These are phyloP conservation scores for Chytriomyces hyalinus DNA, from an alignment of 192 early-diverging fungal genomes.

Conservation along the genomic window DNA sequence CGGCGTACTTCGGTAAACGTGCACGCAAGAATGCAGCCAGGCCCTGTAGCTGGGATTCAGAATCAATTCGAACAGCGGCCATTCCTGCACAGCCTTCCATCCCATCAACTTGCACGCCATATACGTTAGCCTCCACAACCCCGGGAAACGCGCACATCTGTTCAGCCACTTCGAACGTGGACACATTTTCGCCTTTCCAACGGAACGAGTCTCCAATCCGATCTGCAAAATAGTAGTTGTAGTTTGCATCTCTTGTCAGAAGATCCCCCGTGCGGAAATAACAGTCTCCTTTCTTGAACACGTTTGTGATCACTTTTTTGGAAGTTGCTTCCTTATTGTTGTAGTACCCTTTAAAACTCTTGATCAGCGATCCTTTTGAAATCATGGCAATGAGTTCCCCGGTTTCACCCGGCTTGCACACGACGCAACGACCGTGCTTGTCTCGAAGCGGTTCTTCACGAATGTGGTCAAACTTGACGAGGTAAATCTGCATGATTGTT, in stretches of 20 bases:
- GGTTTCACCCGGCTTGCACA: conserved; percentile 50
- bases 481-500: conserved; percentile 8
- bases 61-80: conserved; percentile 60
- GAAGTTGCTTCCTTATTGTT: conserved; percentile 36
- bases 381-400: conserved; percentile 64
- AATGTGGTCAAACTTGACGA: conserved; percentile 64
- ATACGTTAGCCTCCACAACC: conserved; percentile 65
- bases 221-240: conserved; percentile 69
- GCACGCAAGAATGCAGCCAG: conserved; percentile 42
- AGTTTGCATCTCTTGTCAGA: conserved; percentile 53
- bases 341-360: conserved; percentile 46
- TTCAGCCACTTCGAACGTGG: conserved; percentile 66
- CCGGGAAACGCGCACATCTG: conserved; percentile 55
- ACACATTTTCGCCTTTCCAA: conserved; percentile 62
- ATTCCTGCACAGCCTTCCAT: conserved; percentile 71
- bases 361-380: conserved; percentile 35
- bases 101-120: conserved; percentile 63
- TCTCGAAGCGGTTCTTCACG: conserved; percentile 60
- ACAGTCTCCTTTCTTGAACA: conserved; percentile 62
- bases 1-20: conserved; percentile 65
- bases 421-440: conserved; percentile 58
- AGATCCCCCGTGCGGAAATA: conserved; percentile 71
- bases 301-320: conserved; percentile 52
- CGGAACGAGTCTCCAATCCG: conserved; percentile 74
- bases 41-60: conserved; percentile 41